phyloP scores from a whole-genome alignment of 2,329 filamentous ascomycete species.

The Beauveria scarabaeidicola region DNA sequence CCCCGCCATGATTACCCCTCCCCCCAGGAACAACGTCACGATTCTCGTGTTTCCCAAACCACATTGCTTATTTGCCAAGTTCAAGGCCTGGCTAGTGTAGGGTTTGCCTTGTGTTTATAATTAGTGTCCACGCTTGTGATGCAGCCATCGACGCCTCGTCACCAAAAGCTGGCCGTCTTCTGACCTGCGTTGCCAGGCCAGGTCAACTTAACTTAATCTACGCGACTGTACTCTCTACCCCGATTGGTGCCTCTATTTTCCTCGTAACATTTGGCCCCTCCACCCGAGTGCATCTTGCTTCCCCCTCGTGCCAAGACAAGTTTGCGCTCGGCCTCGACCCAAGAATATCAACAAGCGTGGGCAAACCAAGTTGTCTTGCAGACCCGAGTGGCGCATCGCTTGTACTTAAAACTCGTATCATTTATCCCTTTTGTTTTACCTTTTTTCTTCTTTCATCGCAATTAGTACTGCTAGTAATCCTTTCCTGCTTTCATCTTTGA shows the following conservation, averaged over 20 bases:
- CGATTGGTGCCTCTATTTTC: too few species aligned
- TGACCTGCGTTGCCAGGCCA: background rate
- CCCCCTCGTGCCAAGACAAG: too few species aligned
- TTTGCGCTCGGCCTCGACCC: background rate
- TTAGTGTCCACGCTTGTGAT: background rate
- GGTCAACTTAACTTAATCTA: too few species aligned
- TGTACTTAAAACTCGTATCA: background rate
- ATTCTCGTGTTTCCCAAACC: background rate
- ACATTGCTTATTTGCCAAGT: background rate
- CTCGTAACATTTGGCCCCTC: too few species aligned
- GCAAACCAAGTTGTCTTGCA: background rate
- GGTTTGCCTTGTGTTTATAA: background rate
- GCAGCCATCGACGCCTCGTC: background rate
- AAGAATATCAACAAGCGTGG: slow-evolving; percentile 1
- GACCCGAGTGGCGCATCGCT: background rate
- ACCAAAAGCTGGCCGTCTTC: too few species aligned
- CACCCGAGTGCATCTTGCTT: too few species aligned
- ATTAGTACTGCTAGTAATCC: background rate
- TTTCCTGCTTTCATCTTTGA: too few species aligned
- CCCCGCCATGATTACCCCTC: background rate
- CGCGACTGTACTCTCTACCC: too few species aligned
- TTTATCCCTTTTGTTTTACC: background rate
- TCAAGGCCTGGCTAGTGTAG: background rate
- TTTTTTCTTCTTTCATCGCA: too few species aligned
- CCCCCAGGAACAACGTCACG: background rate